These are phyloP conservation scores for Pholiota conissans DNA, from an alignment of 768 basidiomycete genomes.

Conservation along the genomic window DNA sequence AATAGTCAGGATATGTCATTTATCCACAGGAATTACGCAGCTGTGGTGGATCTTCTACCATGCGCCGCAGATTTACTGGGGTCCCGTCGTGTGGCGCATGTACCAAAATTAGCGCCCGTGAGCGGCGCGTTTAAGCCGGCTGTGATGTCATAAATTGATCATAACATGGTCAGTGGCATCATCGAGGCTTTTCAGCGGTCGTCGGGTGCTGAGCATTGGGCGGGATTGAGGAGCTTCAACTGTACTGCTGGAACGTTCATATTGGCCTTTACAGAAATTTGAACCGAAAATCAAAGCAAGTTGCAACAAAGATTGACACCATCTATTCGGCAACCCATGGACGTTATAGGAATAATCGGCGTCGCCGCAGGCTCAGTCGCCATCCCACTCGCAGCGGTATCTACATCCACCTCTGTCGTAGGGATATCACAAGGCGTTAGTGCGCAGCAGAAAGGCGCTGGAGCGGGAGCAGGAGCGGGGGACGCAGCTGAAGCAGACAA, in stretches of 20 bases:
- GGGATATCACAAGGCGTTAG: constrained; percentile 27
- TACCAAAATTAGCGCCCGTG: not conserved
- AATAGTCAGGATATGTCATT: not conserved
- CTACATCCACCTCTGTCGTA: constrained; percentile 26
- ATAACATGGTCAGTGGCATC: not conserved
- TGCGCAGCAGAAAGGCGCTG: constrained; percentile 17
- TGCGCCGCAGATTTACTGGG: not conserved
- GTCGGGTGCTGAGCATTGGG: too few relatives aligned
- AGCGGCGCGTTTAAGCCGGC: not conserved
- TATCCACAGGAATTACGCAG: constrained; percentile 1
- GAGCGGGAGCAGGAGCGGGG: not conserved
- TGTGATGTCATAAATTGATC: not conserved
- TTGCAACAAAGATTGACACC: too few relatives aligned
- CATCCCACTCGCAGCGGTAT: constrained; percentile 26
- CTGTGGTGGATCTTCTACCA: too few relatives aligned
- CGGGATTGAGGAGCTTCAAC: too few relatives aligned
- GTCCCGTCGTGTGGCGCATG: not conserved
- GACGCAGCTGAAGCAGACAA: constrained; percentile 21
- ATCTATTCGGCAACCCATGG: too few relatives aligned
- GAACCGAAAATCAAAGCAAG: too few relatives aligned
- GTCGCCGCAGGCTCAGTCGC: constrained; percentile 26
- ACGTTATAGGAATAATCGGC: constrained; percentile 28
- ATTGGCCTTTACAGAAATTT: too few relatives aligned
- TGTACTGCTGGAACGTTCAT: too few relatives aligned
- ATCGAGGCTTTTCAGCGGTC: too few relatives aligned